Percentiles rank a stretch among this genome's conserved stretches.
phyloP scores from a whole-genome alignment of 2,329 filamentous ascomycete genomes.

The Ophiostoma australiae region DNA sequence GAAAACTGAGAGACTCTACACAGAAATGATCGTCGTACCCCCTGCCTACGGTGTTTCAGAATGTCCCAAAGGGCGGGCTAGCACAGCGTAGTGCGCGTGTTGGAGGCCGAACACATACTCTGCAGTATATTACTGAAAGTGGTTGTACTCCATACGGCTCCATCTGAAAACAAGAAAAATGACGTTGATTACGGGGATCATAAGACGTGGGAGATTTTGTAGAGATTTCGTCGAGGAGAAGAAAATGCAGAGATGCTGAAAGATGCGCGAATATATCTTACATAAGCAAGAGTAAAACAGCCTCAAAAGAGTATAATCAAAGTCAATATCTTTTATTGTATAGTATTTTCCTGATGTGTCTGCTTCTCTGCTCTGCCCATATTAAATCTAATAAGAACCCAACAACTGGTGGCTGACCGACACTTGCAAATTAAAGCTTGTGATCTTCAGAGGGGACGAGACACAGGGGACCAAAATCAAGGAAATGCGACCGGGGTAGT shows the following conservation, averaged over 20 bases:
- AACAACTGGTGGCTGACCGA: too few species aligned
- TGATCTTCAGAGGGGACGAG: background rate
- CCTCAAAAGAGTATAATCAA: too few species aligned
- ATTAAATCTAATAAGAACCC: too few species aligned
- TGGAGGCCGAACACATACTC: too few species aligned
- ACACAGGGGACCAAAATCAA: background rate
- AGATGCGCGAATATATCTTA: too few species aligned
- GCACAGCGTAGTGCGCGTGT: background rate
- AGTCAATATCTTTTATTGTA: too few species aligned
- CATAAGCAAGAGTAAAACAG: too few species aligned
- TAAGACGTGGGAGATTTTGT: too few species aligned
- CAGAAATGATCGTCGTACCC: background rate
- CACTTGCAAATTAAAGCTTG: background rate
- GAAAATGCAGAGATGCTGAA: too few species aligned
- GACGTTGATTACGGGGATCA: background rate
- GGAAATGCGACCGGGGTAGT: background rate
- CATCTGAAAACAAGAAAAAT: constrained; percentile 1
- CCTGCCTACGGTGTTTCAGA: constrained; percentile 22
- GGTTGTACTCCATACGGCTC: background rate
- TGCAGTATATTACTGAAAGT: background rate
- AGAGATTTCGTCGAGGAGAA: too few species aligned
- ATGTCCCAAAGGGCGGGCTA: constrained; percentile 20
- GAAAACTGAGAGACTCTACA: background rate
- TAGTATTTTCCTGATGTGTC: too few species aligned
- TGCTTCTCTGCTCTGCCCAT: too few species aligned